A percentile compares a stretch with the other conserved stretches of the same genome.
phyloP scores from a whole-genome alignment of 2,329 filamentous ascomycete genomes.

The Aspergillus sp. region DNA sequence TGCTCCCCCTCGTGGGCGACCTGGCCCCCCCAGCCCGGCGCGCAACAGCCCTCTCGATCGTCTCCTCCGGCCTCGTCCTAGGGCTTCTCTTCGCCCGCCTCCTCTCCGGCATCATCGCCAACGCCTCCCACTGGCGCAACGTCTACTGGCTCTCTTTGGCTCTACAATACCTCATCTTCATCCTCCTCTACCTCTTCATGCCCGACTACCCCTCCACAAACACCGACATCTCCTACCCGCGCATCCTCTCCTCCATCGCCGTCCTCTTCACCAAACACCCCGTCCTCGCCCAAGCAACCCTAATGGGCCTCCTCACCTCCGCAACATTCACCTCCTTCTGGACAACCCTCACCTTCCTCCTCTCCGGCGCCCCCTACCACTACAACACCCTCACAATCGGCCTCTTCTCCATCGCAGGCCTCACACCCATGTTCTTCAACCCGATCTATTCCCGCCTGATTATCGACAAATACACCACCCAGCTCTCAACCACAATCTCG shows the following conservation, averaged over 20 bases:
- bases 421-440: slow-evolving; percentile 65
- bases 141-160: slow-evolving; percentile 78
- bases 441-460: slow-evolving; percentile 70
- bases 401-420: slow-evolving; percentile 75
- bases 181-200: slow-evolving; percentile 70
- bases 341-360: slow-evolving; percentile 77
- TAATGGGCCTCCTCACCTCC: slow-evolving; percentile 64
- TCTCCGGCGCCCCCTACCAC: slow-evolving; percentile 67
- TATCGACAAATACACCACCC: slow-evolving; percentile 68
- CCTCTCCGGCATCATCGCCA: slow-evolving; percentile 71
- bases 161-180: slow-evolving; percentile 66
- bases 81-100: slow-evolving; percentile 75
- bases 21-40: slow-evolving; percentile 69
- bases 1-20: slow-evolving; percentile 79
- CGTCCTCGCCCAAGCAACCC: slow-evolving; percentile 66
- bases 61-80: slow-evolving; percentile 72
- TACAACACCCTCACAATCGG: slow-evolving; percentile 70
- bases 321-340: slow-evolving; percentile 67
- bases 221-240: slow-evolving; percentile 63
- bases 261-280: slow-evolving; percentile 65
- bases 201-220: slow-evolving; percentile 79
- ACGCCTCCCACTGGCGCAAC: slow-evolving; percentile 72
- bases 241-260: slow-evolving; percentile 64
- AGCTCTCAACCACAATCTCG: slow-evolving; percentile 66
- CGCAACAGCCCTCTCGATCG: slow-evolving; percentile 69